Conservation (phyloP, 208 protist species). For the Trypanosoma brucei region DNA sequence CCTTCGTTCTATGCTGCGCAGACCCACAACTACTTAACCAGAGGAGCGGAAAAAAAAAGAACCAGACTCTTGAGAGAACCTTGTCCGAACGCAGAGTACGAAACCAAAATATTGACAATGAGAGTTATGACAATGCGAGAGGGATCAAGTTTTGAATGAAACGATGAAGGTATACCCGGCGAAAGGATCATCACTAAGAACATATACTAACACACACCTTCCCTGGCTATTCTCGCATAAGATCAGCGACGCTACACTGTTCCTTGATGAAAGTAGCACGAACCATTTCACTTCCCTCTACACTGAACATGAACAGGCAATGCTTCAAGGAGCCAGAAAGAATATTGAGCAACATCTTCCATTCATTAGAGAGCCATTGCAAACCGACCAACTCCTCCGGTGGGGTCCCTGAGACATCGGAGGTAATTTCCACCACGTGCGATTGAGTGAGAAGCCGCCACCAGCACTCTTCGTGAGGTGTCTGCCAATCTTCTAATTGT, state of each 20-base stretch:
- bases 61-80: too few species aligned
- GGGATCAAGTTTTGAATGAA: too few species aligned
- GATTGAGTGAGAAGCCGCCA: conserved; percentile 44
- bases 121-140: too few species aligned
- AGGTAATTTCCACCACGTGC: conserved; percentile 14
- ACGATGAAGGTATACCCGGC: too few species aligned
- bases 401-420: background rate
- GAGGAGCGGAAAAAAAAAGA: too few species aligned
- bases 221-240: conserved; percentile 20
- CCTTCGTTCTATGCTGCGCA: too few species aligned
- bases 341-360: conserved; percentile 28
- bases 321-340: conserved; percentile 15
- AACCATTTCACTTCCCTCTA: conserved; percentile 11
- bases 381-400: background rate
- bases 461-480: conserved; percentile 20
- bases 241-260: conserved; percentile 16
- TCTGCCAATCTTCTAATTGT: conserved; percentile 28
- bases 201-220: too few species aligned
- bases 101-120: too few species aligned
- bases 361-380: conserved; percentile 52
- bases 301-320: conserved; percentile 32
- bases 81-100: too few species aligned
- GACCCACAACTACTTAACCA: too few species aligned
- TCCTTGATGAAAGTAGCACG: conserved; percentile 20
- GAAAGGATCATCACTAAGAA: too few species aligned